A percentile compares a stretch with the other conserved stretches of the same genome.
Conservation (phyloP, 129 eudicot genomes). For the Pulicaria dysenterica region DNA sequence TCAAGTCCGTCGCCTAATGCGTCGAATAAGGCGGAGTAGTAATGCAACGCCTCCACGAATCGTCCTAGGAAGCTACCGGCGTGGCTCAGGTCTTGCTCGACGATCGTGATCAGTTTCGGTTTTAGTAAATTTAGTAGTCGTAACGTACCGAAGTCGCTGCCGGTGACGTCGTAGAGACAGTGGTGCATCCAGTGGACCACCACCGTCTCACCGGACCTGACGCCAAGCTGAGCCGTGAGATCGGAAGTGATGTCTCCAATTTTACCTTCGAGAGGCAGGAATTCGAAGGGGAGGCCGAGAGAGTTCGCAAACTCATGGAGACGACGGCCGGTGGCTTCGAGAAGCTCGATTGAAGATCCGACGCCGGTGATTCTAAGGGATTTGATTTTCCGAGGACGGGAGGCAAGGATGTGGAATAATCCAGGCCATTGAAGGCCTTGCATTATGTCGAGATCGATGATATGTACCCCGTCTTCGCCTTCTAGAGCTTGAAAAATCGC, state of each 20-base stretch:
- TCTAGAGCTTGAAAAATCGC: constrained; percentile 77
- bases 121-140: constrained; percentile 43
- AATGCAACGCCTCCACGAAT: constrained; percentile 90
- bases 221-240: constrained; percentile 39
- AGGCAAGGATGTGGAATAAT: constrained; percentile 79
- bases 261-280: constrained; percentile 66
- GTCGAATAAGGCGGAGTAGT: constrained; percentile 88
- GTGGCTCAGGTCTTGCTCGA: constrained; percentile 81
- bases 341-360: constrained; percentile 59
- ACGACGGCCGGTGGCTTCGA: constrained; percentile 73
- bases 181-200: constrained; percentile 92
- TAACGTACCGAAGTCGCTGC: constrained; percentile 61
- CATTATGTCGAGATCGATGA: constrained; percentile 89
- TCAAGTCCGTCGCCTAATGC: constrained; percentile 85
- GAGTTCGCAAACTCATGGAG: constrained; percentile 75
- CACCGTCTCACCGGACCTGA: constrained; percentile 49
- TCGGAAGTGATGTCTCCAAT: constrained; percentile 57
- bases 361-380: constrained; percentile 70
- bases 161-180: constrained; percentile 75
- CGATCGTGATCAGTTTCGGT: constrained; percentile 72
- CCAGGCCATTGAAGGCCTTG: constrained; percentile 99
- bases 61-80: constrained; percentile 68
- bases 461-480: constrained; percentile 74
- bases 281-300: constrained; percentile 71
- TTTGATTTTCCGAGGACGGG: constrained; percentile 52